Base-by-base conservation (phyloP, 176 grass and related monocot genomes). In the Musa beccarii region DNA sequence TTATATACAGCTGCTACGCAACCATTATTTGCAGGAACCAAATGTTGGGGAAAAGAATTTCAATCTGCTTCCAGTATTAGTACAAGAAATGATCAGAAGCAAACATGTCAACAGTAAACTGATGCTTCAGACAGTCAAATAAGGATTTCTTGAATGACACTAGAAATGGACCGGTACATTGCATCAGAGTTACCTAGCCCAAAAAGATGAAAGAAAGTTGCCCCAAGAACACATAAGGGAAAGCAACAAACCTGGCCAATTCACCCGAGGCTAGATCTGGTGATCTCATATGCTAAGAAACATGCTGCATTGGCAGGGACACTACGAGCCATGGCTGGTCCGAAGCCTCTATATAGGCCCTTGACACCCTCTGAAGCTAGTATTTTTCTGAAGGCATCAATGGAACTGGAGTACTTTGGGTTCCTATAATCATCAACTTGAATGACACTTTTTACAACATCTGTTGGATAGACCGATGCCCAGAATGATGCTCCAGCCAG, bases 381-480 rank as follows among this genome's bases (percentile, higher is more conserved):
- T 66, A 90, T 90, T 83, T 93, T 93, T 76, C 81, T 79, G 72
- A 93, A 78, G 17, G 91, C 91, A 89, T 80, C 80, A 9, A 88
- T 82, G 51, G 91, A 87, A 34, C 91, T 83, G 8, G 67, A 77
- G 80, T 89, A 93, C 52, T 86, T 93, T 14, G 85, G 91, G 51
- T 89, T 92, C 84, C 83, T 92, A 80, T 75, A 83, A 72, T 92
- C 90, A 57, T 92, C 92, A 63, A 96, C 92, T 86, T 96, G 89
- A 77, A 96, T 85, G 69, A 92, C 82, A 81, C 90, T 92, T 83
- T 92, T 92, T 21, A 89, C 87, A 15, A 93, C 90, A 86, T 93
- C 90, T 20, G 87, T 85, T 68, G 90, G 87, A 84, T 93, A 93
- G 66, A 93, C 84, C 15, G 74, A 51, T 20, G 17, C 22, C 91